Evolutionary conservation across 2,329 filamentous ascomycete species (phyloP).

Genomic region (Teratosphaeria nubilosa): DNA sequence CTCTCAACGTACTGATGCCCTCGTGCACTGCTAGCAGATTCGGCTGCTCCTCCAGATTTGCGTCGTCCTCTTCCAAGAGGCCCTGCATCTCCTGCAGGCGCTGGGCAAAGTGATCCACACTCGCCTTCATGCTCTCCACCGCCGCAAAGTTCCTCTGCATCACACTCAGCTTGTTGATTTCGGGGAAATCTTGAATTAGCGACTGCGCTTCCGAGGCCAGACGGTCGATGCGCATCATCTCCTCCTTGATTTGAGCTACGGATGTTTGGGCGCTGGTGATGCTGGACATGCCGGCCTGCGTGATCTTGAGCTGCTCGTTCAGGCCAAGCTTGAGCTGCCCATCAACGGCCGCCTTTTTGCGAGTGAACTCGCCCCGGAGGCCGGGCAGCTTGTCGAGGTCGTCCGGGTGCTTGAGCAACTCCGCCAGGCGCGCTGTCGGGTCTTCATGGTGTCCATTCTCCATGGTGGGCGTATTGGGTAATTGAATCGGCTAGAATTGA

Average conservation of each 20-base stretch:
- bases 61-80: constrained; percentile 73
- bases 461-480: background rate
- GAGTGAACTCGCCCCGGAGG: constrained; percentile 82
- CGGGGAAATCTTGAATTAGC: constrained; percentile 93
- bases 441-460: constrained; percentile 14
- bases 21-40: constrained; percentile 86
- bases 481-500: background rate
- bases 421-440: constrained; percentile 58
- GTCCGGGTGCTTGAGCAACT: constrained; percentile 88
- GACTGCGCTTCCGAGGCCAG: constrained; percentile 94
- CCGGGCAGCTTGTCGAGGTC: constrained; percentile 92
- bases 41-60: constrained; percentile 71
- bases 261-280: constrained; percentile 85
- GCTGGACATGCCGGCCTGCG: constrained; percentile 82
- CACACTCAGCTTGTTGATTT: constrained; percentile 83
- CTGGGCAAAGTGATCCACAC: constrained; percentile 77
- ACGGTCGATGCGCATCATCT: constrained; percentile 97
- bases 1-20: constrained; percentile 79
- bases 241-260: constrained; percentile 87
- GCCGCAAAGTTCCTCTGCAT: constrained; percentile 94
- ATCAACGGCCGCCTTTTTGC: constrained; percentile 89
- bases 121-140: constrained; percentile 84
- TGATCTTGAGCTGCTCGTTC: constrained; percentile 86
- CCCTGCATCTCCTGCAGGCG: constrained; percentile 65
- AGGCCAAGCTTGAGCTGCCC: constrained; percentile 79